A percentile compares a stretch with the other conserved stretches of the same genome.
These are phyloP conservation scores for Baorangia bicolor DNA, from an alignment of 768 basidiomycete species.

Conservation along the genomic window DNA sequence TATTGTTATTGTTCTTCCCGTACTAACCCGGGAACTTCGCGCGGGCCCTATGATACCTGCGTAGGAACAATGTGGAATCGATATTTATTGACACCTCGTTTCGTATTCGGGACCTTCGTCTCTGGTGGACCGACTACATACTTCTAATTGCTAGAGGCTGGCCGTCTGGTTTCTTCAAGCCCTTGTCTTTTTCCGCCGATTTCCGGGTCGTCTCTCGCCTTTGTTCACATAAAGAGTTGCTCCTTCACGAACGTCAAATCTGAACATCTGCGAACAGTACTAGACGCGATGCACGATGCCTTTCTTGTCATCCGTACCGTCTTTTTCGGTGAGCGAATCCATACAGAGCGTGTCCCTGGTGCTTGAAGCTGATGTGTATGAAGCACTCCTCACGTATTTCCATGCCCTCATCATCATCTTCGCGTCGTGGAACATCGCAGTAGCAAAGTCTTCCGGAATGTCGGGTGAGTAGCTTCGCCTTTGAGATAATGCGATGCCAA, in stretches of 20 bases:
- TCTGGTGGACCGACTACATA: conserved; percentile 20
- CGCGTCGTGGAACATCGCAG: conserved; percentile 55
- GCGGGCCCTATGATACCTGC: no score
- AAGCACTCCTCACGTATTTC: conserved; percentile 46
- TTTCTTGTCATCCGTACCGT: conserved; percentile 59
- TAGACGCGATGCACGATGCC: conserved; percentile 42
- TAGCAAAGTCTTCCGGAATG: conserved; percentile 34
- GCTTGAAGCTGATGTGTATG: conserved; percentile 1
- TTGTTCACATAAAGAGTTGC: background rate
- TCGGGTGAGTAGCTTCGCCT: conserved; percentile 34
- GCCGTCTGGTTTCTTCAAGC: conserved; percentile 7
- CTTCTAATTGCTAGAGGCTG: conserved; percentile 8
- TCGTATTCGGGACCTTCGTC: conserved; percentile 11
- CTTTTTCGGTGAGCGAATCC: conserved; percentile 48
- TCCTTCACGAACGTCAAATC: conserved; percentile 17
- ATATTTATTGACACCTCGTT: conserved; percentile 11
- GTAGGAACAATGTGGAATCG: conserved; percentile 4
- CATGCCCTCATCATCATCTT: conserved; percentile 54
- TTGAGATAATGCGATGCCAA: background rate
- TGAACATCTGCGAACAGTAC: conserved; percentile 3
- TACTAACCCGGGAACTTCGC: no score
- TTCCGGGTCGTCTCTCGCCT: background rate
- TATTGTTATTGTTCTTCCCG: conserved; percentile 31
- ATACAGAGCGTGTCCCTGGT: background rate
- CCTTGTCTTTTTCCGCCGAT: background rate